A percentile compares a stretch with the other conserved stretches of the same genome.
These are phyloP conservation scores for Fimicolochytrium jonesii DNA, from an alignment of 192 early-diverging fungal genomes.

Conservation along the genomic window DNA sequence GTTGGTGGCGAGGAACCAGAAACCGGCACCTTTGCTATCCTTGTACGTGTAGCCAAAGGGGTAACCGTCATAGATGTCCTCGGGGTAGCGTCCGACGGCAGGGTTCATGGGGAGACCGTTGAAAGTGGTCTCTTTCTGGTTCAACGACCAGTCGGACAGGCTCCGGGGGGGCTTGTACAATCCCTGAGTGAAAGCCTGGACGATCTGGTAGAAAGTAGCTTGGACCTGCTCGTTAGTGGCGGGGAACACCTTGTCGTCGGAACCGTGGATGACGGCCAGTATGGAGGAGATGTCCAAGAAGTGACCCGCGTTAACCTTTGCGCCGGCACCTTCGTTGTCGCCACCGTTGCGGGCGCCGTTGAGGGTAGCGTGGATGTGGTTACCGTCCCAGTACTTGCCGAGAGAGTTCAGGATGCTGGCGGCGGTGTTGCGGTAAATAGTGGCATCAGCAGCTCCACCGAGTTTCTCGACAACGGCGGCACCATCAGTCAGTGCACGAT, in stretches of 20 bases:
- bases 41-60: background rate
- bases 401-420: background rate
- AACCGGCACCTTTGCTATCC: conserved; percentile 52
- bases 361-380: background rate
- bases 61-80: conserved; percentile 67
- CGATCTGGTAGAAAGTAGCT: background rate
- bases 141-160: conserved; percentile 3
- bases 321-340: background rate
- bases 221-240: background rate
- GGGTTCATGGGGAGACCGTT: conserved; percentile 27
- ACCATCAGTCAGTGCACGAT: background rate
- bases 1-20: conserved; percentile 62
- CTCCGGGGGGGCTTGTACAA: background rate
- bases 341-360: background rate
- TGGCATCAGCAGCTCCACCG: background rate
- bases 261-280: background rate
- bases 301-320: background rate
- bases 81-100: conserved; percentile 69
- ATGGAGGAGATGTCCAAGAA: conserved; percentile 3
- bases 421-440: background rate
- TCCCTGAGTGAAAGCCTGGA: conserved; percentile 3
- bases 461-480: background rate
- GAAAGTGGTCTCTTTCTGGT: conserved; percentile 1
- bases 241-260: background rate
- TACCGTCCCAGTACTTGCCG: background rate